A percentile compares a stretch with the other conserved stretches of the same genome.
Conservation (phyloP, 2,329 filamentous ascomycete genomes). For the Cryphonectria japonica region DNA sequence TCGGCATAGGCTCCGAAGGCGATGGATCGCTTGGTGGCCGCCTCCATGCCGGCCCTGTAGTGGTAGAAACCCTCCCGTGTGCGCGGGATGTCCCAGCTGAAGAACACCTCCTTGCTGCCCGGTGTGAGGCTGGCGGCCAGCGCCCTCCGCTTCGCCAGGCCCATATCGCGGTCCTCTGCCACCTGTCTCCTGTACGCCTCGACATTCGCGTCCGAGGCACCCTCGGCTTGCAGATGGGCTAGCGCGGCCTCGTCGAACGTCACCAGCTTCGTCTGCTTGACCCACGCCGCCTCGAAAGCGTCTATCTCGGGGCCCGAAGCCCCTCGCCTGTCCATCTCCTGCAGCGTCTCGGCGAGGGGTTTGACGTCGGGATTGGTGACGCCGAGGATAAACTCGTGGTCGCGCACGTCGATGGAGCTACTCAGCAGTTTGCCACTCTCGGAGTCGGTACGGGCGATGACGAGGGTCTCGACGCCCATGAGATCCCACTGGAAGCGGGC, state of each 20-base stretch:
- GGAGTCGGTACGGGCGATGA: slow-evolving; percentile 93
- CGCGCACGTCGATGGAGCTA: slow-evolving; percentile 88
- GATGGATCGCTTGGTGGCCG: slow-evolving; percentile 90
- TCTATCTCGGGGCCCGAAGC: slow-evolving; percentile 82
- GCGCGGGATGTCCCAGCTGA: slow-evolving; percentile 89
- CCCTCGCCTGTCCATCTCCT: slow-evolving; percentile 84
- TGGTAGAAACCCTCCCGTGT: slow-evolving; percentile 95
- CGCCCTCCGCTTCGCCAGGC: slow-evolving; percentile 75
- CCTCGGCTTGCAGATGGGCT: slow-evolving; percentile 70
- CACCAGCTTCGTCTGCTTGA: slow-evolving; percentile 81
- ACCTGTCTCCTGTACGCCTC: slow-evolving; percentile 69
- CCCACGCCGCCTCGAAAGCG: slow-evolving; percentile 83
- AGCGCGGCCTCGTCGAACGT: slow-evolving; percentile 91
- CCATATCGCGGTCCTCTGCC: slow-evolving; percentile 69
- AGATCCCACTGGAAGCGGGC: slow-evolving; percentile 97
- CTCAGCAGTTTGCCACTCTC: slow-evolving; percentile 91
- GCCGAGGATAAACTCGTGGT: slow-evolving; percentile 96
- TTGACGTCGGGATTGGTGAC: slow-evolving; percentile 74
- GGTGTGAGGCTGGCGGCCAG: slow-evolving; percentile 71
- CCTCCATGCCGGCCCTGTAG: slow-evolving; percentile 79
- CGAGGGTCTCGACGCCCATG: slow-evolving; percentile 93
- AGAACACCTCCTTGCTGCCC: slow-evolving; percentile 63
- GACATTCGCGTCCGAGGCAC: slow-evolving; percentile 65
- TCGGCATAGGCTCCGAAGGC: slow-evolving; percentile 92
- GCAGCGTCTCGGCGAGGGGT: slow-evolving; percentile 84